Evolutionary conservation across 768 basidiomycete genomes (phyloP), one percentile per base, ranked within the genome.

Genomic region (Mycena kentingensis): DNA sequence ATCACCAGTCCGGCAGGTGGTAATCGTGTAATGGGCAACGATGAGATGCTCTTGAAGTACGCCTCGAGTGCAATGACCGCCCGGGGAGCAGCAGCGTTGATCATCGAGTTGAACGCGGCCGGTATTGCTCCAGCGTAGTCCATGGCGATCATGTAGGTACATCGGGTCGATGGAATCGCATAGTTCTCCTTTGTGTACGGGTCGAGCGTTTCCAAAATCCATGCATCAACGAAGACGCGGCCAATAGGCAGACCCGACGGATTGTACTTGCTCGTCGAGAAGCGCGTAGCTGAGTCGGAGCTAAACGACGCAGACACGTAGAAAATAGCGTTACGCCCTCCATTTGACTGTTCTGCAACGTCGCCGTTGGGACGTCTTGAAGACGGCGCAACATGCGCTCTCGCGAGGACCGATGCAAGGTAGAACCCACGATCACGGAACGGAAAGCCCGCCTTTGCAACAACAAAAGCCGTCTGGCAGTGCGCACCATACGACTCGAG

Each of bases 161-260:
- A 95, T 41, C 88, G 72, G 32, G 94, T 92, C 3, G 93, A 97
- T 1, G 95, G 97, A 38, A 98, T 96, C 12, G 92, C 82, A 64
- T 93, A 96, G 58, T 92, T 93, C 69, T 96, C 93, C 54, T 86
- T 87, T 21, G 92, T 88, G 54, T 98, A 98, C 0, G 95, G 94
- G 64, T 98, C 96, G 41, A 98, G 80, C 3, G 96, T 98, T 73
- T 99, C 94, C 62, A 97, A 70, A 27, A 96, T 84, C 97, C 97
- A 99, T 2, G 90, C 96, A 63, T 98, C 94, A 5, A 99, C 72
- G 58, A 90, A 85, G 28, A 93, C 75, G 13, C 88, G 83, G 2
- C 93, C 96, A 15, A 90, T 75, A 0, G 92, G 90, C 8, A 92
- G 77, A 1, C 52, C 63, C 46, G 82, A 81, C 0, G 91, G 76